phyloP scores from a whole-genome alignment of 2,329 filamentous ascomycete genomes.

The Colletotrichum sp. region DNA sequence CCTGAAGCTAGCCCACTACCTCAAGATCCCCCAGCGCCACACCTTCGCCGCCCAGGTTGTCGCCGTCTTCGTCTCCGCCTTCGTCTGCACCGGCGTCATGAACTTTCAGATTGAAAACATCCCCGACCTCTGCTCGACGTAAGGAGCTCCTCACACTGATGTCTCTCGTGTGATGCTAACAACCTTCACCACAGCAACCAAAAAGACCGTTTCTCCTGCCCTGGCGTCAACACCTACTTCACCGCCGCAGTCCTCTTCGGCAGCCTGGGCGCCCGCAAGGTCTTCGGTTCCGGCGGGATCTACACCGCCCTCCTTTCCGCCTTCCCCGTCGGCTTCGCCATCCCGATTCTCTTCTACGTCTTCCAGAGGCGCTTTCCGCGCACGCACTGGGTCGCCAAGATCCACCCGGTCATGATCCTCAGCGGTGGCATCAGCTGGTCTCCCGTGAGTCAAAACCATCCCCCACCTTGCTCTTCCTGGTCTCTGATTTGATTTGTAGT shows the following conservation, averaged over 20 bases:
- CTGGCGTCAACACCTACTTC: conserved; percentile 37
- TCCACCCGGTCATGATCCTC: conserved; percentile 44
- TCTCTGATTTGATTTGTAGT: conserved; percentile 13
- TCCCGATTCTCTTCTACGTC: conserved; percentile 37
- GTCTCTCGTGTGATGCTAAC: fast-evolving
- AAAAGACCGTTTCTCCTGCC: conserved; percentile 31
- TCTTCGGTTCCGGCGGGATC: conserved; percentile 39
- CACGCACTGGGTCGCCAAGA: conserved; percentile 37
- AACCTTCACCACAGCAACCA: conserved; percentile 3
- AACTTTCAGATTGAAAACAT: conserved; percentile 38
- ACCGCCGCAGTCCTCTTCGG: conserved; percentile 45
- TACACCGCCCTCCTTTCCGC: conserved; percentile 39
- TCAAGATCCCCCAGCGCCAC: conserved; percentile 46
- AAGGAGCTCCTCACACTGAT: too few relatives aligned
- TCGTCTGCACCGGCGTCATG: conserved; percentile 37
- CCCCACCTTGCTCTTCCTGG: background rate
- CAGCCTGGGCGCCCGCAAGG: conserved; percentile 40
- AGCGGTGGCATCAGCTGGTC: conserved; percentile 38
- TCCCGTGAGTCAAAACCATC: conserved; percentile 15
- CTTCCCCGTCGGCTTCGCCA: conserved; percentile 37
- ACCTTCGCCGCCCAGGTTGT: conserved; percentile 40
- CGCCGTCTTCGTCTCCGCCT: conserved; percentile 36
- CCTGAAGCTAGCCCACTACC: conserved; percentile 45
- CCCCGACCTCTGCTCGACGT: conserved; percentile 29
- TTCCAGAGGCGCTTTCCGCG: conserved; percentile 36